A percentile compares a stretch with the other conserved stretches of the same genome.
phyloP scores from a whole-genome alignment of 1,139 yeast species.

The Zygosaccharomyces sapae region DNA sequence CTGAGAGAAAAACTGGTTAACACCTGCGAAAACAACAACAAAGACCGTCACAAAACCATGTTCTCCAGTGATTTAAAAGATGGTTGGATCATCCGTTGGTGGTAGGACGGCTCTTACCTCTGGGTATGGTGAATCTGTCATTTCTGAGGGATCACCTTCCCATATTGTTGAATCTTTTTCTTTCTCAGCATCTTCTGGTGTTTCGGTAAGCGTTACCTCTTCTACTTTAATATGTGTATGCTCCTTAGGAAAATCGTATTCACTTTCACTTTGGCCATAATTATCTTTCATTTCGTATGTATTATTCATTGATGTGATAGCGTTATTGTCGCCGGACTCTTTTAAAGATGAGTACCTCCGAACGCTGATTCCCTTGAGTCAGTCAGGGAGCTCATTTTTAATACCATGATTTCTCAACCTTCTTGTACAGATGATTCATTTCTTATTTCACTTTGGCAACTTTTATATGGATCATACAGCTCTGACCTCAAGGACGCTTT shows the following conservation, averaged over 20 bases:
- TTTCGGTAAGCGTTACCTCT: not conserved
- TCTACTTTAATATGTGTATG: slow-evolving; percentile 1
- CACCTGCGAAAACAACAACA: slow-evolving; percentile 49
- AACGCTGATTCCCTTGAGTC: too few species aligned
- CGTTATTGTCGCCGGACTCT: not conserved
- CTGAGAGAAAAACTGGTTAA: slow-evolving; percentile 50
- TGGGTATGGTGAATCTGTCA: slow-evolving; percentile 51
- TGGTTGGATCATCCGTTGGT: slow-evolving; percentile 43
- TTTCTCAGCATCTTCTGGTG: not conserved
- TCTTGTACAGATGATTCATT: too few species aligned
- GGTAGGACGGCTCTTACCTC: slow-evolving; percentile 56
- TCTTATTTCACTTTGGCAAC: too few species aligned
- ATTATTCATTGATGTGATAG: not conserved
- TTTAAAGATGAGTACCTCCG: too few species aligned
- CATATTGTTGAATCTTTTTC: slow-evolving; percentile 12
- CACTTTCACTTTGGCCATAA: not conserved
- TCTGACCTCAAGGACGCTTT: too few species aligned
- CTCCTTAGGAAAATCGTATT: not conserved
- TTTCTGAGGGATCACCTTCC: slow-evolving; percentile 36
- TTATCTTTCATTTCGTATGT: not conserved
- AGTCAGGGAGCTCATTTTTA: too few species aligned
- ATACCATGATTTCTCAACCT: too few species aligned
- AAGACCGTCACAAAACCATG: slow-evolving; percentile 48
- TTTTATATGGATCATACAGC: too few species aligned
- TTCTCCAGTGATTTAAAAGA: slow-evolving; percentile 48